phyloP scores from a whole-genome alignment of 352 stramenopile genomes.

The Globisporangium viniferum region DNA sequence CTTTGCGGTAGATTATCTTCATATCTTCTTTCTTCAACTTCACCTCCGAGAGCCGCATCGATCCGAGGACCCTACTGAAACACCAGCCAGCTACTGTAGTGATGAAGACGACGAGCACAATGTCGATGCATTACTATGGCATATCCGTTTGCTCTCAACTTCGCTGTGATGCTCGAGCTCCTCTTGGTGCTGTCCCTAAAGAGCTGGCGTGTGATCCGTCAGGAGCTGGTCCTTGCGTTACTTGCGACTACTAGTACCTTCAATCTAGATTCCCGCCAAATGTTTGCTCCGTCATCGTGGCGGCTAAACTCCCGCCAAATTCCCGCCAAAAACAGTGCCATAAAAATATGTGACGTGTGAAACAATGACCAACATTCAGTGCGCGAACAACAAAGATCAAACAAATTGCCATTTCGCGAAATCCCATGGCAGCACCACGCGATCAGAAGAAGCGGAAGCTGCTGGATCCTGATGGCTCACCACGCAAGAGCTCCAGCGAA shows the following conservation, averaged over 20 bases:
- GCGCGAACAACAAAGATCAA: not conserved
- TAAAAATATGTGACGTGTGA: not conserved
- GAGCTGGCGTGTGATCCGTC: not conserved
- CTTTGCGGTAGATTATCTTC: too few species aligned
- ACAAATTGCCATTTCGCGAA: not conserved
- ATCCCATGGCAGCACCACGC: not conserved
- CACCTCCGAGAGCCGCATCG: too few species aligned
- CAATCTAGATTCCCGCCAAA: not conserved
- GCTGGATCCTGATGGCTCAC: not conserved
- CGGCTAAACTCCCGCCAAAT: not conserved
- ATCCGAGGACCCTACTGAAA: too few species aligned
- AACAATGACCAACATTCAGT: not conserved
- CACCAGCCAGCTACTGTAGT: too few species aligned
- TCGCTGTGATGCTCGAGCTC: too few species aligned
- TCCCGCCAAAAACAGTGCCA: not conserved
- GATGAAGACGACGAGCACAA: too few species aligned
- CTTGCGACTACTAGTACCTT: too few species aligned
- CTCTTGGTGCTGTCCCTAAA: not conserved
- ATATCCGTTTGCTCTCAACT: too few species aligned
- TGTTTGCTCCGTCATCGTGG: not conserved
- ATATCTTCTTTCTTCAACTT: too few species aligned
- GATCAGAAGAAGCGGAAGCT: not conserved
- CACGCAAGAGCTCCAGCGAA: not conserved
- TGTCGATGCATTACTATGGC: too few species aligned
- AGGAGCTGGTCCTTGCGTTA: not conserved